Evolutionary conservation across 371 early-diverging fungal genomes (phyloP), one percentile per base, ranked within the genome.

Genomic region (Rhizomucor pusillus): DNA sequence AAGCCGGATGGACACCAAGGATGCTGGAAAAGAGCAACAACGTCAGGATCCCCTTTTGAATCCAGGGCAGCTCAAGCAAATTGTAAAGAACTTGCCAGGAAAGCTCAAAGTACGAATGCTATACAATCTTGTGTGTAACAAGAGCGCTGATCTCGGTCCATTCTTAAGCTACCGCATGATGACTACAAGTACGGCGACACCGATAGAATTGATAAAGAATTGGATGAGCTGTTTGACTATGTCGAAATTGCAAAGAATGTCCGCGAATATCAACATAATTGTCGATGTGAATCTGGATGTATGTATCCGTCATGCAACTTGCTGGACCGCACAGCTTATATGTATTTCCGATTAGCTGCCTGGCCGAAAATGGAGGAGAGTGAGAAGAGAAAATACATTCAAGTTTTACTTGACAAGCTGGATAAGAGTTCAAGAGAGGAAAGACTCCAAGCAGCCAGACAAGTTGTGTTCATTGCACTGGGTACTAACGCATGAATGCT

Each of bases 211-310:
- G 57, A 75, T 35, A 78, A 67, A 7, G 92, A 91, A 60, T 73
- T 88, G 55, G 84, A 89, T 62, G 92, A 91, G 45, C 89, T 91
- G 48, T 89, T 80, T 59, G 74, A 77, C 45, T 87, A 85, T 63
- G 67, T 70, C 9, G 90, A 91, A 61, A 69, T 77, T 2, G 57
- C 69, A 7, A 63, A 71, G 43, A 73, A 82, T 20, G 54, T 74
- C 7, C 29, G 29, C 7, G 29, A 29, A 5, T 29, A 29, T 29
- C 29, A 29, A 29, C 29, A 29, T 5, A 29, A 7, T 7, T 29
- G 29, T 29, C 29, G 7, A 29, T 29, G 29, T 7, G 29, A 29
- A 7, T 29, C 29, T 29, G 29, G 5, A 29, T 29, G 29, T 29
- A 29, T 29, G 29, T 29, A 7, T 29, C 5, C 29, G 3, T 29